Evolutionary conservation across 2,329 filamentous ascomycete species (phyloP), one percentile per base, ranked within the genome.

Genomic region (Teratosphaeria zuluensis): DNA sequence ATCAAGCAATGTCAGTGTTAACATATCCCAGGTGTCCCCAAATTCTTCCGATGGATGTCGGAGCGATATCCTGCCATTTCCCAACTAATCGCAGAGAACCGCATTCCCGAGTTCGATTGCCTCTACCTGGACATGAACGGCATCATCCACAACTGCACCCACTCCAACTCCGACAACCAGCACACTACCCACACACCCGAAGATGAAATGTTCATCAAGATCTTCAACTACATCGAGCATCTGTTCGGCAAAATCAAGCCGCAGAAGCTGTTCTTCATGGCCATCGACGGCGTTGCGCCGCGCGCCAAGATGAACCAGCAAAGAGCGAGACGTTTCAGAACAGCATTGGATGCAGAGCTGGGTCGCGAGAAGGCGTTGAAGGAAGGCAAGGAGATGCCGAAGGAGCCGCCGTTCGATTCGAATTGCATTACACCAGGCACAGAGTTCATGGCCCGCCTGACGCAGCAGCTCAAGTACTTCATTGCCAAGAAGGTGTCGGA

Each of bases 301-400:
- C 88, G 94, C 69, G 94, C 94, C 67, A 99, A 99, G 81, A 99
- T 99, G 94, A 99, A 99, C 75, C 94, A 99, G 76, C 94, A 99
- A 77, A 90, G 94, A 67, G 89, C 94, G 59, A 87, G 94, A 69
- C 88, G 94, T 72, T 99, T 99, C 75, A 85, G 94, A 69, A 97
- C 94, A 28, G 94, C 94, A 48, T 79, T 96, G 55, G 95, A 99
- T 70, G 89, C 84, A 58, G 94, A 99, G 74, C 83, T 84, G 66
- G 91, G 92, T 60, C 88, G 90, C 73, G 90, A 97, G 60, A 96
- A 95, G 81, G 95, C 94, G 53, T 85, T 97, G 61, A 81, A 79
- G 55, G 89, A 96, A 70, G 95, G 95, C 55, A 80, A 92, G 62
- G 89, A 96, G 76, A 86, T 99, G 80, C 94, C 94, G 32, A 94